Evolutionary conservation across 108 stramenopile species (phyloP).

Genomic region (Nannochloropsis gaditana): DNA sequence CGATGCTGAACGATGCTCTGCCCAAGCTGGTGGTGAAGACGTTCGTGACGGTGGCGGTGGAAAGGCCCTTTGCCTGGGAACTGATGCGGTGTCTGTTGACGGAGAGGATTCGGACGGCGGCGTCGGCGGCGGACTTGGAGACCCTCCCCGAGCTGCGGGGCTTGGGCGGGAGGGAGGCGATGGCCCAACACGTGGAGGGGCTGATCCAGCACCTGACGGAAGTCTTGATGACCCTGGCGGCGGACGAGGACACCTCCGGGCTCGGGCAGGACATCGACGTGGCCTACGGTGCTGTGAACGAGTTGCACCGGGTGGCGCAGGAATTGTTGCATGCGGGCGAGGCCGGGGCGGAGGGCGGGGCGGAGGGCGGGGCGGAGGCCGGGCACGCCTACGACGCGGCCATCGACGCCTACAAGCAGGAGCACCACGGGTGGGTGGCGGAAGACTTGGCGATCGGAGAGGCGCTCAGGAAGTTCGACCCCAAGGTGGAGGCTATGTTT

Average conservation of each 20-base stretch:
- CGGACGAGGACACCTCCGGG: neutral
- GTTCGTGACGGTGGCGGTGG: neutral
- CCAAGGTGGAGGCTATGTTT: neutral
- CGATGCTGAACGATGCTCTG: neutral
- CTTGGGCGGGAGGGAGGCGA: neutral
- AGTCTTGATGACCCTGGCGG: neutral
- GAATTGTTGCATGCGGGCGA: neutral
- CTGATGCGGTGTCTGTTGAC: neutral
- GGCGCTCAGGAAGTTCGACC: neutral
- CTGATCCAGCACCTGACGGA: neutral
- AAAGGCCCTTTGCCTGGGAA: conserved; percentile 5
- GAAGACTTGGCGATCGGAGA: conserved; percentile 1
- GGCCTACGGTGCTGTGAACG: neutral
- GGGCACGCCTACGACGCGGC: neutral
- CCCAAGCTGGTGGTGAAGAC: conserved; percentile 6
- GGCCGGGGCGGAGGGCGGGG: neutral
- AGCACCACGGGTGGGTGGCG: neutral
- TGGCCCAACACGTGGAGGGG: neutral
- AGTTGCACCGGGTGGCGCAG: neutral
- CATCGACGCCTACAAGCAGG: neutral
- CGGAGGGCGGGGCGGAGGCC: neutral
- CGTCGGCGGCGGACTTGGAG: neutral
- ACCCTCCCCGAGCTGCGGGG: neutral
- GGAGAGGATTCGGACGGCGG: neutral
- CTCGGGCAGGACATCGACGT: neutral